Evolutionary conservation across 1,139 yeast species (phyloP).

Genomic region (Yamadazyma atlantica): DNA sequence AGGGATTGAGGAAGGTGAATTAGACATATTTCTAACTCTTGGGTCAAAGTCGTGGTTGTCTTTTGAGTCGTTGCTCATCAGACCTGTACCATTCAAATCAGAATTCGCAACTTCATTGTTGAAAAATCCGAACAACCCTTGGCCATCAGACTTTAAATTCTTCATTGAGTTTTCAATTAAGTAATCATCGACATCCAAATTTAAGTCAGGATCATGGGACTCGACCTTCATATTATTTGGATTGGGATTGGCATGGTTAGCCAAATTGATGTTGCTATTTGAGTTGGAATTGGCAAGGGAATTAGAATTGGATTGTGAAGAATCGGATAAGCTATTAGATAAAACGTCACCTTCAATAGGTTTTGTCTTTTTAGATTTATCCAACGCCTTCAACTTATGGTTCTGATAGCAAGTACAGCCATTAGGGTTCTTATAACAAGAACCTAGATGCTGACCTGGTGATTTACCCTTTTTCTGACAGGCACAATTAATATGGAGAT

Average conservation of each 20-base stretch:
- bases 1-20: conserved; percentile 1
- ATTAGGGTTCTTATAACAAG: conserved; percentile 51
- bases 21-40: neutral
- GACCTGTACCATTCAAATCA: neutral
- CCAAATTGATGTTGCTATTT: neutral
- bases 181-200: conserved; percentile 19
- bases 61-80: neutral
- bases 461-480: conserved; percentile 63
- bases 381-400: conserved; percentile 20
- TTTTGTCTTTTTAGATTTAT: conserved; percentile 26
- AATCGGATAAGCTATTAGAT: conserved; percentile 1
- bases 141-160: conserved; percentile 26
- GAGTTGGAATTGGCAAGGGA: conserved; percentile 3
- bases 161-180: conserved; percentile 33
- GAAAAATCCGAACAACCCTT: conserved; percentile 32
- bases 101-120: neutral
- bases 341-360: neutral
- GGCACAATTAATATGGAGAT: conserved; percentile 69
- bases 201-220: neutral
- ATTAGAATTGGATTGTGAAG: conserved; percentile 1
- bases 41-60: neutral
- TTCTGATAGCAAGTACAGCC: conserved; percentile 52
- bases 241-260: neutral
- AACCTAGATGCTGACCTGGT: conserved; percentile 46
- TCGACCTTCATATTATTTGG: too few relatives aligned